Conservation (phyloP, 306 rosid species). For the Albizia julibrissin region DNA sequence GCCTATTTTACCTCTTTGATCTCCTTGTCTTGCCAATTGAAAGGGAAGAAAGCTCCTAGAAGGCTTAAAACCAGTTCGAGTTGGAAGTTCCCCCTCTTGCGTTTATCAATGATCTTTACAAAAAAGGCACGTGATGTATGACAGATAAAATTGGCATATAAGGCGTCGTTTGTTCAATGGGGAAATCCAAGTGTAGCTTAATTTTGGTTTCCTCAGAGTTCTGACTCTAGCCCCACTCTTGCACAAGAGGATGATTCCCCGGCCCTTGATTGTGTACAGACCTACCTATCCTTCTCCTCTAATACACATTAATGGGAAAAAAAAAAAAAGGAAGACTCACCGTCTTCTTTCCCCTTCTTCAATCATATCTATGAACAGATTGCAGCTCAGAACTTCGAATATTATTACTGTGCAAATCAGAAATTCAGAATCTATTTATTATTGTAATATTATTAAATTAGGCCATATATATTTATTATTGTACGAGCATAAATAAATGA, state of each 20-base stretch:
- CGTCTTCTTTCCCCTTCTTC: neutral
- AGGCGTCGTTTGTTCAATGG: neutral
- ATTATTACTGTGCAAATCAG: neutral
- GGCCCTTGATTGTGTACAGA: constrained; percentile 2
- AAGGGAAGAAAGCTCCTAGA: constrained; percentile 47
- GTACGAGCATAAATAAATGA: neutral
- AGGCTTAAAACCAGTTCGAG: constrained; percentile 68
- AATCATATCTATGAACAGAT: too few species aligned
- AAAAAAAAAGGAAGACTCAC: neutral
- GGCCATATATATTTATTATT: neutral
- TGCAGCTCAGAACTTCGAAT: neutral
- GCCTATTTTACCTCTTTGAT: constrained; percentile 58
- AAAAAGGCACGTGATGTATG: constrained; percentile 22
- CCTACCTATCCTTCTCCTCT: neutral
- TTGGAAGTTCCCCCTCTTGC: constrained; percentile 49
- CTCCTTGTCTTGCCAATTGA: constrained; percentile 53
- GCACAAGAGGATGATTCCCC: constrained; percentile 14
- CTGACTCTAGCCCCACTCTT: neutral
- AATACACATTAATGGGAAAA: too few species aligned
- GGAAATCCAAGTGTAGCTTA: neutral
- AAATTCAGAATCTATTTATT: neutral
- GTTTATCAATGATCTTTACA: constrained; percentile 23
- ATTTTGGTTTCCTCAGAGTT: neutral
- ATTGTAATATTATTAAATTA: neutral
- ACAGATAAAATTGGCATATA: constrained; percentile 5